A percentile compares a stretch with the other conserved stretches of the same genome.
These are phyloP conservation scores for Sphaerulina vaccinii DNA, from an alignment of 2,329 filamentous ascomycete species.

Conservation along the genomic window DNA sequence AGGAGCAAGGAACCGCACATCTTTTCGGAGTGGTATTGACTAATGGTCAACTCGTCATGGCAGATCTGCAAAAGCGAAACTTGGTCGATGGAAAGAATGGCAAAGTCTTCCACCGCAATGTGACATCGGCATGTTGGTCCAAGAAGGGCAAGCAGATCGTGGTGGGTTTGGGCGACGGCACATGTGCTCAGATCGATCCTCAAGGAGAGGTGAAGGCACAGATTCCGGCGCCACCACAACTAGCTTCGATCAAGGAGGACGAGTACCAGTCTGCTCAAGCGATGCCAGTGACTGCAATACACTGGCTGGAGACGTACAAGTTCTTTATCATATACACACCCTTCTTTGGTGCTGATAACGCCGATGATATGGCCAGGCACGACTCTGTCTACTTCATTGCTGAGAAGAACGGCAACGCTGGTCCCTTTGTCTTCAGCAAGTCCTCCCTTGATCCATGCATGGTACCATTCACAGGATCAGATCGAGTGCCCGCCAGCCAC, in stretches of 20 bases:
- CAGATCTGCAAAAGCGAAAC: constrained; percentile 68
- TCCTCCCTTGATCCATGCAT: constrained; percentile 68
- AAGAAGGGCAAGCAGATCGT: constrained; percentile 88
- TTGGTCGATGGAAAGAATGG: constrained; percentile 62
- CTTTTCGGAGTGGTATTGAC: constrained; percentile 74
- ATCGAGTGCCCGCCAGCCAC: constrained; percentile 64
- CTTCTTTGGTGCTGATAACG: constrained; percentile 28
- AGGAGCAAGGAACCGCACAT: constrained; percentile 61
- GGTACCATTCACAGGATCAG: constrained; percentile 58
- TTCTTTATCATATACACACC: constrained; percentile 75
- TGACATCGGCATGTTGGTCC: constrained; percentile 88
- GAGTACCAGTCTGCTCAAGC: constrained; percentile 29
- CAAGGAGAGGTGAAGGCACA: constrained; percentile 73
- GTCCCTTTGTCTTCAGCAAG: constrained; percentile 69
- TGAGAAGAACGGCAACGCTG: constrained; percentile 59
- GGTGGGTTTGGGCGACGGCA: constrained; percentile 78
- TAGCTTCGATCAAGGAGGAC: constrained; percentile 49
- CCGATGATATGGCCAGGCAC: constrained; percentile 36
- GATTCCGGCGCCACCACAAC: constrained; percentile 72
- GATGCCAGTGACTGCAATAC: constrained; percentile 54
- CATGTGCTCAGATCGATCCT: constrained; percentile 77
- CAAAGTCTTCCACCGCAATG: constrained; percentile 65
- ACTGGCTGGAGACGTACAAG: constrained; percentile 71
- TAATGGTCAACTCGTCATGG: constrained; percentile 78
- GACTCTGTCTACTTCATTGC: constrained; percentile 77